Conservation (phyloP, 225 moss, liverwort and hornwort species). For the Polytrichum formosum region DNA sequence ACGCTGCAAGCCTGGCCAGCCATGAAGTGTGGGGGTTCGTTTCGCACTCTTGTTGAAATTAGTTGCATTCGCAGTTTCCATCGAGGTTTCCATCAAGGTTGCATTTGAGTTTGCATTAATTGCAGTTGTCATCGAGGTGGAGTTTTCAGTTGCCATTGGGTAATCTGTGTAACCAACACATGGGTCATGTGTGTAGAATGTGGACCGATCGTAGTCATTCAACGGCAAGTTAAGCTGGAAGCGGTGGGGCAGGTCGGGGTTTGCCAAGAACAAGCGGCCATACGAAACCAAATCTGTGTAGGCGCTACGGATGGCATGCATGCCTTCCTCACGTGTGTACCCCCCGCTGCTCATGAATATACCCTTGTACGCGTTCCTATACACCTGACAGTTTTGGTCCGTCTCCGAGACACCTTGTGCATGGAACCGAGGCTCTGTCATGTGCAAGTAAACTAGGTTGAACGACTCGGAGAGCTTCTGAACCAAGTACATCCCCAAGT, state of each 20-base stretch:
- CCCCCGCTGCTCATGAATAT: constrained; percentile 47
- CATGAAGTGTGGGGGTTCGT: not conserved
- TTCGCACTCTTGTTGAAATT: not conserved
- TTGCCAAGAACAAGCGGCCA: constrained; percentile 32
- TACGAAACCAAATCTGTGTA: constrained; percentile 37
- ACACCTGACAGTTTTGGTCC: constrained; percentile 10
- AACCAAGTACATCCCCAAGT: constrained; percentile 46
- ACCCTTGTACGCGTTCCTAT: constrained; percentile 25
- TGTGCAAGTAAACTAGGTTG: constrained; percentile 38
- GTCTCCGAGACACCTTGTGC: constrained; percentile 5
- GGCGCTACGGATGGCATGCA: constrained; percentile 12
- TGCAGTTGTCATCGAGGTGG: no score
- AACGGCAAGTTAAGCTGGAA: constrained; percentile 30
- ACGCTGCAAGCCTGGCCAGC: no score
- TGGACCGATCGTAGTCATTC: constrained; percentile 35
- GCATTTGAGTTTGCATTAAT: no score
- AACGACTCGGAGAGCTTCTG: constrained; percentile 10
- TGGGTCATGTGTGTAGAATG: constrained; percentile 37
- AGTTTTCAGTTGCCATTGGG: not conserved
- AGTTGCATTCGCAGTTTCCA: not conserved
- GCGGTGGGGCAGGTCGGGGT: constrained; percentile 29
- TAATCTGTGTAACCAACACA: constrained; percentile 23
- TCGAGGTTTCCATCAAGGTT: not conserved
- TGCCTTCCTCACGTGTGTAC: constrained; percentile 38
- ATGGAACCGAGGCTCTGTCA: constrained; percentile 47